phyloP scores from a whole-genome alignment of 495 filamentous ascomycete species.

The Penicillium angulare region DNA sequence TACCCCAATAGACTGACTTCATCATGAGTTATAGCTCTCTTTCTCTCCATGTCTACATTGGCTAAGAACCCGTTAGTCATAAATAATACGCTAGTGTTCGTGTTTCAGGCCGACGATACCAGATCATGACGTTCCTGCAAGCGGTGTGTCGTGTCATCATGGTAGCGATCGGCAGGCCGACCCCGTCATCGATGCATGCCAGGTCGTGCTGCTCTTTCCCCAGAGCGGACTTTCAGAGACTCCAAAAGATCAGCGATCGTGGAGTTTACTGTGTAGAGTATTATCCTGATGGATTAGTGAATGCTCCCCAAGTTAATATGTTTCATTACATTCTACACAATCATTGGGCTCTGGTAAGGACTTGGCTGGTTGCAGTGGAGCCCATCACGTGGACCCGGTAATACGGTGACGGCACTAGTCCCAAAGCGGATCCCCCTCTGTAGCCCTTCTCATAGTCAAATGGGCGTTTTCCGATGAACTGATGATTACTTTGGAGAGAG shows the following conservation, averaged over 20 bases:
- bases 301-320: no score
- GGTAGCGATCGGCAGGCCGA: not conserved
- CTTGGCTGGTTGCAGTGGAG: not conserved
- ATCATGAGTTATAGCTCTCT: not conserved
- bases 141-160: slow-evolving; percentile 7
- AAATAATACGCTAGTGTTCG: not conserved
- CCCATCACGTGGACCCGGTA: slow-evolving; percentile 21
- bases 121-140: slow-evolving; percentile 4
- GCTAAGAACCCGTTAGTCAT: not conserved
- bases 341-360: not conserved
- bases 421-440: slow-evolving; percentile 12
- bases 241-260: no score
- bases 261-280: no score
- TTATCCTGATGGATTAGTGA: no score
- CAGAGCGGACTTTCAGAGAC: not conserved
- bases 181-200: not conserved
- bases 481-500: no score
- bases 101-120: not conserved
- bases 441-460: slow-evolving; percentile 1
- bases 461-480: slow-evolving; percentile 1
- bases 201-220: not conserved
- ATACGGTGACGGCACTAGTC: slow-evolving; percentile 25
- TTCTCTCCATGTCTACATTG: no score
- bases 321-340: no score
- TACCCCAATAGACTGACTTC: not conserved